Conservation (phyloP, 2,329 filamentous ascomycete genomes). For the Albifimbria verrucaria region DNA sequence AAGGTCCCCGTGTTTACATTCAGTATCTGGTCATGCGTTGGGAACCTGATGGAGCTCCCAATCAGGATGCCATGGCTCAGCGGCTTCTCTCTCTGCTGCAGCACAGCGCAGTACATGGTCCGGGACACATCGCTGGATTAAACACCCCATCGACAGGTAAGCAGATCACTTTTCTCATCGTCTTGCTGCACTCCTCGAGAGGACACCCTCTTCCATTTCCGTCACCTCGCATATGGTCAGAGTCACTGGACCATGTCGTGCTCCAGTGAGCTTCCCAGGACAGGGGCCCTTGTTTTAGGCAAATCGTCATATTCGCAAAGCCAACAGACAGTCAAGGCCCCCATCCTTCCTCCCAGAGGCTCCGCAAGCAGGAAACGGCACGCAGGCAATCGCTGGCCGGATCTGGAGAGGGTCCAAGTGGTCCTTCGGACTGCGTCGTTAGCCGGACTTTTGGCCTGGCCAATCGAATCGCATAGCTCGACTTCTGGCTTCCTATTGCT, state of each 20-base stretch:
- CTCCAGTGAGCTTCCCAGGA: constrained; percentile 34
- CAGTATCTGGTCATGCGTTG: constrained; percentile 71
- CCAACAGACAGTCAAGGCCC: too few relatives aligned
- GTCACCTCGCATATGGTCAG: constrained; percentile 40
- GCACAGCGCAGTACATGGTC: constrained; percentile 68
- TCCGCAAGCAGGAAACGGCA: too few relatives aligned
- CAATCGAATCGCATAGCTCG: constrained; percentile 37
- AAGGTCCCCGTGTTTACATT: constrained; percentile 72
- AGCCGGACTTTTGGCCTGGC: constrained; percentile 12
- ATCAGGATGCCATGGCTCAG: constrained; percentile 87
- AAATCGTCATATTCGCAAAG: too few relatives aligned
- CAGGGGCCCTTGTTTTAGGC: too few relatives aligned
- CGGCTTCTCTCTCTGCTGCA: constrained; percentile 74
- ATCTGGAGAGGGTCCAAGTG: background rate
- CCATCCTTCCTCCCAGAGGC: too few relatives aligned
- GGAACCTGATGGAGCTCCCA: constrained; percentile 69
- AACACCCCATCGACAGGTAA: constrained; percentile 87
- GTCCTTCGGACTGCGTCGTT: background rate
- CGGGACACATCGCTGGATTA: constrained; percentile 69
- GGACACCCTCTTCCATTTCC: constrained; percentile 13
- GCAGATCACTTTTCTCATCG: constrained; percentile 35
- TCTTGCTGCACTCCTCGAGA: constrained; percentile 3
- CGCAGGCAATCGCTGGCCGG: too few relatives aligned
- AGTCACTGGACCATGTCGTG: constrained; percentile 42
- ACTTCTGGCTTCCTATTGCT: constrained; percentile 45